A percentile compares a stretch with the other conserved stretches of the same genome.
phyloP scores from a whole-genome alignment of 768 basidiomycete species.

The Mycena latifolia region DNA sequence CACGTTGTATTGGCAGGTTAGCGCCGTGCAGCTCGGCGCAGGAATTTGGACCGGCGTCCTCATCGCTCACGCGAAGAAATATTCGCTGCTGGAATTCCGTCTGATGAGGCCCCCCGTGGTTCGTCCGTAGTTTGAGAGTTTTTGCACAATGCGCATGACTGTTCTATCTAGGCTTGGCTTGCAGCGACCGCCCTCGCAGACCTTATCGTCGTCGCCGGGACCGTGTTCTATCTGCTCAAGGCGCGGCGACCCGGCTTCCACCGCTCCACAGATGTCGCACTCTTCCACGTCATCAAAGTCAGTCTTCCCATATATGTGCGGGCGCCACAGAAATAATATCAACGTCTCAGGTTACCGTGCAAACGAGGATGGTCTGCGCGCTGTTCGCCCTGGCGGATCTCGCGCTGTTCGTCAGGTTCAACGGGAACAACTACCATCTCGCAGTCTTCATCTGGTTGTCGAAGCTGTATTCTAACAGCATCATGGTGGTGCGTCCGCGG shows the following conservation, averaged over 20 bases:
- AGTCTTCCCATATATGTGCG: no score
- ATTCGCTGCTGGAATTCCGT: not conserved
- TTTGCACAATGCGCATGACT: not conserved
- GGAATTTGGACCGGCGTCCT: not conserved
- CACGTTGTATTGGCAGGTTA: not conserved
- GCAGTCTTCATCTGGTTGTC: constrained; percentile 35
- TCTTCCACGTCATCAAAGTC: constrained; percentile 21
- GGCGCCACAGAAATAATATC: not conserved
- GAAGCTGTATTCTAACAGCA: constrained; percentile 41
- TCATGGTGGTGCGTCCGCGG: constrained; percentile 16
- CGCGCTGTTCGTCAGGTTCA: constrained; percentile 34
- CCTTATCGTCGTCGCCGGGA: not conserved
- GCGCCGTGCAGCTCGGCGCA: constrained; percentile 1
- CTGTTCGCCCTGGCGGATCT: constrained; percentile 36
- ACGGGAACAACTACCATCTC: constrained; percentile 36
- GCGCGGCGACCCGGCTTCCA: constrained; percentile 26
- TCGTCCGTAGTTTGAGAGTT: no score
- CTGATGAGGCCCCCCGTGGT: not conserved
- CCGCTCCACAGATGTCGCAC: constrained; percentile 15
- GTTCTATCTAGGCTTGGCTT: not conserved
- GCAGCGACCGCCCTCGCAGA: not conserved
- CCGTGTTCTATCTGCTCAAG: constrained; percentile 8
- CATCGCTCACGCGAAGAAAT: not conserved
- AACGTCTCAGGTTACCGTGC: constrained; percentile 31
- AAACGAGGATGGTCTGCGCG: constrained; percentile 37